Evolutionary conservation across 441 rosid species (phyloP).

Genomic region (Populus hybrid): DNA sequence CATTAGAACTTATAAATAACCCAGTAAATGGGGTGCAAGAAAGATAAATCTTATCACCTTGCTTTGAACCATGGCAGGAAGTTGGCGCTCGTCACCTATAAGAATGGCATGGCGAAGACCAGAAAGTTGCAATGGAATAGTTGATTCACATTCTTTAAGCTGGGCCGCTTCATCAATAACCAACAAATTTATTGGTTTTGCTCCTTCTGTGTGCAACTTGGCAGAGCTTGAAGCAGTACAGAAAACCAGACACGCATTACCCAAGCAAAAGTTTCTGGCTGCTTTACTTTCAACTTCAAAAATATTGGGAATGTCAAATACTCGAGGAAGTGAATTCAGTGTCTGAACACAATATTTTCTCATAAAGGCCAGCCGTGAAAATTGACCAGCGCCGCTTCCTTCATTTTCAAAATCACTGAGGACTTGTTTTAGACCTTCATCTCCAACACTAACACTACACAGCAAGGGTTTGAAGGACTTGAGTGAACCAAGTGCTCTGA

Average conservation of each 20-base stretch:
- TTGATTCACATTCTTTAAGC: conserved; percentile 57
- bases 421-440: not conserved
- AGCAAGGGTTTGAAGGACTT: not conserved
- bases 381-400: not conserved
- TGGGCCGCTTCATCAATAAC: conserved; percentile 60
- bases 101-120: conserved; percentile 43
- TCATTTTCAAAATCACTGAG: not conserved
- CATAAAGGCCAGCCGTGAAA: not conserved
- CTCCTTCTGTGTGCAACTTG: conserved; percentile 18
- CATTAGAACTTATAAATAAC: not conserved
- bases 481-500: conserved; percentile 15
- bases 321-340: conserved; percentile 17
- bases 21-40: not conserved
- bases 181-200: conserved; percentile 20
- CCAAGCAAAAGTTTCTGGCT: conserved; percentile 23
- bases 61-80: conserved; percentile 53
- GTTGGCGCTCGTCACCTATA: conserved; percentile 47
- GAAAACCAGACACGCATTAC: conserved; percentile 33
- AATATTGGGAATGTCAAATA: conserved; percentile 5
- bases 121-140: conserved; percentile 41
- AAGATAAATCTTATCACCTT: conserved; percentile 18
- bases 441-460: not conserved
- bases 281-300: not conserved
- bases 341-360: conserved; percentile 12
- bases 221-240: conserved; percentile 45